Percentiles rank a stretch among this genome's conserved stretches.
phyloP scores from a whole-genome alignment of 2,329 filamentous ascomycete species.

The Macrophomina pseudophaseolina region DNA sequence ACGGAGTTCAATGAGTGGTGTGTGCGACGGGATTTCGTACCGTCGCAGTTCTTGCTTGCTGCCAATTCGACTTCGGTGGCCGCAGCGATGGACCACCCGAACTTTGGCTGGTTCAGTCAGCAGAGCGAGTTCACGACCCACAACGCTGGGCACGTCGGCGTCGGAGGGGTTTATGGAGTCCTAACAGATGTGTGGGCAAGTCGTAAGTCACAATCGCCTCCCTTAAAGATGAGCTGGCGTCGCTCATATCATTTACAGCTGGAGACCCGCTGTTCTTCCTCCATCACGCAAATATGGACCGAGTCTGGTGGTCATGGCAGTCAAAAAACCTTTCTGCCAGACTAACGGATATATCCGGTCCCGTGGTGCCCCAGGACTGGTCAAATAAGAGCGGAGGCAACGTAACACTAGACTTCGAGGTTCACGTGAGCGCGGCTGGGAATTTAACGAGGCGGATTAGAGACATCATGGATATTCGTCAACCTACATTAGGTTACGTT shows the following conservation, averaged over 20 bases:
- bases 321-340: constrained; percentile 48
- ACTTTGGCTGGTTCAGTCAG: no score
- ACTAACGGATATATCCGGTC: constrained; percentile 29
- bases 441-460: no score
- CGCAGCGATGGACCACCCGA: no score
- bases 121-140: constrained; percentile 34
- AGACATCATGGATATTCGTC: no score
- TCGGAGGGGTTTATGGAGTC: constrained; percentile 32
- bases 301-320: constrained; percentile 58
- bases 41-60: background rate
- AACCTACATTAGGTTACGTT: no score
- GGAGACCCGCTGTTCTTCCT: constrained; percentile 31
- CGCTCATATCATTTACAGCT: no score
- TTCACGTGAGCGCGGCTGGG: no score
- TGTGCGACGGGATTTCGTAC: no score
- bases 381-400: constrained; percentile 16
- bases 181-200: constrained; percentile 13
- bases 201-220: no score
- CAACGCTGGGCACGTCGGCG: constrained; percentile 54
- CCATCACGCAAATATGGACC: constrained; percentile 56
- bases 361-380: constrained; percentile 25
- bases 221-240: no score
- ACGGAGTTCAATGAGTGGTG: no score
- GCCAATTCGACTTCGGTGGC: constrained; percentile 6
- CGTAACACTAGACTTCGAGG: constrained; percentile 21